phyloP scores from a whole-genome alignment of 2,329 filamentous ascomycete genomes.

The Xylaria digitata region DNA sequence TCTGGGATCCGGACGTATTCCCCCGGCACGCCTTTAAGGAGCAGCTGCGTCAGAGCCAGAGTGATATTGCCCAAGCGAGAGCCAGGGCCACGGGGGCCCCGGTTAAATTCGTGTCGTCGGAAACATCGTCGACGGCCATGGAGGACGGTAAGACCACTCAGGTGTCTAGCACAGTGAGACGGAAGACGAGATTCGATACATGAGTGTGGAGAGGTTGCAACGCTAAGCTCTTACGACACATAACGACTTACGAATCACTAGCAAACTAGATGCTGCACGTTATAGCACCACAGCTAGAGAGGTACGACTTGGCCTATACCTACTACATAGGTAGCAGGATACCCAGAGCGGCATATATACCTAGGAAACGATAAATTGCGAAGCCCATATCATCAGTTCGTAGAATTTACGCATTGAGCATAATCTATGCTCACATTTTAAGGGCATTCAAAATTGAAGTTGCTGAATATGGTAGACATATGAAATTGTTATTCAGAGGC shows the following conservation, averaged over 20 bases:
- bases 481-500: constrained; percentile 29
- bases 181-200: constrained; percentile 53
- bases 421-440: not conserved
- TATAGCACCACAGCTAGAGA: not conserved
- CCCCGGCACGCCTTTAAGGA: constrained; percentile 66
- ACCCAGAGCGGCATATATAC: not conserved
- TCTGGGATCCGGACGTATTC: constrained; percentile 70
- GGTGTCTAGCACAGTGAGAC: constrained; percentile 42
- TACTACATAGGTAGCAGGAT: not conserved
- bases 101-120: constrained; percentile 62
- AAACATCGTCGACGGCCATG: constrained; percentile 48
- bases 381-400: not conserved
- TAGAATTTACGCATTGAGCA: not conserved
- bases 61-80: constrained; percentile 58
- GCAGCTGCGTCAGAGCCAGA: constrained; percentile 62
- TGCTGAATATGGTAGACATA: constrained; percentile 26
- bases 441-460: not conserved
- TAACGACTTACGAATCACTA: not conserved
- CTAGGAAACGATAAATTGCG: not conserved
- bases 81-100: constrained; percentile 57
- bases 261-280: not conserved
- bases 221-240: not conserved
- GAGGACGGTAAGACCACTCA: constrained; percentile 21
- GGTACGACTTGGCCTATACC: not conserved
- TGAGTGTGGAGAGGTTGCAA: constrained; percentile 35